A percentile compares a stretch with the other conserved stretches of the same genome.
Conservation (phyloP, 2,329 filamentous ascomycete species). For the Westerdykella aurantiaca region DNA sequence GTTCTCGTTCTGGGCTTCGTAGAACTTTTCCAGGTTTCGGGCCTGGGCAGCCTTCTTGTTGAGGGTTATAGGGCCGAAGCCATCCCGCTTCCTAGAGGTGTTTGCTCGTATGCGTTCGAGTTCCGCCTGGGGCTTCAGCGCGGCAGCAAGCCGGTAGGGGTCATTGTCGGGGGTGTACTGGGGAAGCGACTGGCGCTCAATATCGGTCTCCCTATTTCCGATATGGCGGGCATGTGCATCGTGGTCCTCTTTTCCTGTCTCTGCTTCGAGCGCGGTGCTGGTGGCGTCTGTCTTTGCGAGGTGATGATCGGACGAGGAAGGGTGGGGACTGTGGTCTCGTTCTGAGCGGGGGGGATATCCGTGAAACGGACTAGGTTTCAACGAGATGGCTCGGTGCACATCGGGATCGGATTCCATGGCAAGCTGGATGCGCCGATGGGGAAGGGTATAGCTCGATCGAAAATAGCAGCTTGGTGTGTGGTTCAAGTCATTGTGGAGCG, state of each 20-base stretch:
- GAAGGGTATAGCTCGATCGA: neutral
- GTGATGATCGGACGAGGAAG: constrained; percentile 15
- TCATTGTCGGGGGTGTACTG: constrained; percentile 62
- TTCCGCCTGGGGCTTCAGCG: constrained; percentile 71
- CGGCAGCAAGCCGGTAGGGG: constrained; percentile 71
- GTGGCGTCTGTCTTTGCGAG: constrained; percentile 26
- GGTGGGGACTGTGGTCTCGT: constrained; percentile 26
- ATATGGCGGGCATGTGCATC: constrained; percentile 36
- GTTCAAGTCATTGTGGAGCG: neutral
- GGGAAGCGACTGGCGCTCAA: constrained; percentile 50
- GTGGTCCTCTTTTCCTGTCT: constrained; percentile 18
- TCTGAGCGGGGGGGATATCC: constrained; percentile 28
- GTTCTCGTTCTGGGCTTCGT: constrained; percentile 84
- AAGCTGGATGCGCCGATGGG: neutral
- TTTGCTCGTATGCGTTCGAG: constrained; percentile 75
- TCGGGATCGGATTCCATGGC: constrained; percentile 40
- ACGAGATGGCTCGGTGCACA: constrained; percentile 44
- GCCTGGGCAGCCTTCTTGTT: constrained; percentile 41
- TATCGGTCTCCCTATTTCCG: constrained; percentile 31
- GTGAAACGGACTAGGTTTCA: constrained; percentile 45
- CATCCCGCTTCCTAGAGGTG: constrained; percentile 67
- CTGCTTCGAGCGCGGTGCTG: constrained; percentile 39
- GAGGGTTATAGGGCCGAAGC: constrained; percentile 41
- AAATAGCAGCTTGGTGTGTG: neutral
- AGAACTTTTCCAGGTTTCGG: constrained; percentile 69